These are phyloP conservation scores for Gautieria morchelliformis DNA, from an alignment of 768 basidiomycete species.

Conservation along the genomic window DNA sequence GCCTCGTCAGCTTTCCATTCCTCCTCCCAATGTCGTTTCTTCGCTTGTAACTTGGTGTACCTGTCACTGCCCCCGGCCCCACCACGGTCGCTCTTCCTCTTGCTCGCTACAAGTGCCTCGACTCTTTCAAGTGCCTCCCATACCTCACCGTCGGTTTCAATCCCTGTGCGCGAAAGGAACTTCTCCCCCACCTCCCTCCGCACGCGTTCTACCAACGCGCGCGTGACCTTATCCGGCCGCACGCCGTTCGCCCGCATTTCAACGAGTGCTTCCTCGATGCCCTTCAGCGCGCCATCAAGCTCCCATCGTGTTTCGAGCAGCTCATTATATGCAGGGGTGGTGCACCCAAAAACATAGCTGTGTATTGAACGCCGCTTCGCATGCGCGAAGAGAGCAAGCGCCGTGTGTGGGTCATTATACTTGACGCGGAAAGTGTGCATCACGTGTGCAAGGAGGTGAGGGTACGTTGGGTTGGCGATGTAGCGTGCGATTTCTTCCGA, in stretches of 20 bases:
- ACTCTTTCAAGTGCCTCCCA: constrained; percentile 43
- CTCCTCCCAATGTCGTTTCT: neutral
- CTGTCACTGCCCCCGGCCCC: neutral
- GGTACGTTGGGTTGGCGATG: constrained; percentile 59
- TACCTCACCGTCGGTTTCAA: constrained; percentile 36
- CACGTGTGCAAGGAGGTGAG: constrained; percentile 64
- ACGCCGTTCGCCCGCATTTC: constrained; percentile 84
- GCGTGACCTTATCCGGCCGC: constrained; percentile 49
- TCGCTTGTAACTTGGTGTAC: neutral
- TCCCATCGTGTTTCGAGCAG: constrained; percentile 79
- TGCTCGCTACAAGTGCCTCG: constrained; percentile 31
- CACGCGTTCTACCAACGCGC: constrained; percentile 49
- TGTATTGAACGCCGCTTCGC: constrained; percentile 64
- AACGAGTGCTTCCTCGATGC: constrained; percentile 59
- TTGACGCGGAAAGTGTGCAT: constrained; percentile 73
- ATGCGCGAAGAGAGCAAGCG: constrained; percentile 75
- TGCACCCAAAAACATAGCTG: constrained; percentile 86
- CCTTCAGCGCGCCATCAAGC: constrained; percentile 54
- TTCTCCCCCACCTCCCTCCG: constrained; percentile 52
- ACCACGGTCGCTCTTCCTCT: constrained; percentile 11
- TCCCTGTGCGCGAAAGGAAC: constrained; percentile 43
- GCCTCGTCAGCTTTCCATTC: neutral
- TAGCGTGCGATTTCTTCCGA: constrained; percentile 15
- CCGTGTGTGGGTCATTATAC: constrained; percentile 69
- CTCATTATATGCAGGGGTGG: constrained; percentile 82